Percentiles rank a stretch among this genome's conserved stretches.
phyloP scores from a whole-genome alignment of 352 stramenopile species.

The Pythium sp. region DNA sequence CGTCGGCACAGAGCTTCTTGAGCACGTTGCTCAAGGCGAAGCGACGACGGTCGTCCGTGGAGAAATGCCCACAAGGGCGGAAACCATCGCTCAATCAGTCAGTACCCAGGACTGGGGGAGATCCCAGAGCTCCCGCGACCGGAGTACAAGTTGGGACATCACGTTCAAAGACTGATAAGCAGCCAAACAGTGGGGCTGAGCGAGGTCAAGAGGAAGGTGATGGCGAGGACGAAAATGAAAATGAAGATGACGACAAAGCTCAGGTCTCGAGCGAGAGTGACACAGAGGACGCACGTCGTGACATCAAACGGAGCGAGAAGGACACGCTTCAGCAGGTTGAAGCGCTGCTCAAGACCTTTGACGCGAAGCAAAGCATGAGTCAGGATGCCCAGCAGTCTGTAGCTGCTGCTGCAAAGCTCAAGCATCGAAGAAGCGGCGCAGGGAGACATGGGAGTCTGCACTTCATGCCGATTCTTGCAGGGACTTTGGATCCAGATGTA shows the following conservation, averaged over 20 bases:
- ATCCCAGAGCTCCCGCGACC: not conserved
- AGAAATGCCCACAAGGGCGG: not conserved
- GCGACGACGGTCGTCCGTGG: constrained; percentile 1
- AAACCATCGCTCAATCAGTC: not conserved
- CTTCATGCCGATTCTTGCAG: not conserved
- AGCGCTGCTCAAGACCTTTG: constrained; percentile 31
- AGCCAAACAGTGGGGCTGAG: not conserved
- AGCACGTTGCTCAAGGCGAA: not conserved
- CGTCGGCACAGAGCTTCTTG: not conserved
- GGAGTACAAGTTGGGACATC: not conserved
- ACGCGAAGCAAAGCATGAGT: constrained; percentile 21
- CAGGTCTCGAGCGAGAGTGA: constrained; percentile 19
- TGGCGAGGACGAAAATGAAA: not conserved
- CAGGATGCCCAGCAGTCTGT: constrained; percentile 3
- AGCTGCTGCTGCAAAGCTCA: not conserved
- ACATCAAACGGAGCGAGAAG: constrained; percentile 44
- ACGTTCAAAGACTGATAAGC: not conserved
- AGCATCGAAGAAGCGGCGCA: not conserved
- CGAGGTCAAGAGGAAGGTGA: not conserved
- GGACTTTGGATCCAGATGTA: not conserved
- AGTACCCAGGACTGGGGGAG: not conserved
- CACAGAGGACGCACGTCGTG: constrained; percentile 20
- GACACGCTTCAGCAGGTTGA: constrained; percentile 52
- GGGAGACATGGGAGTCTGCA: constrained; percentile 1
- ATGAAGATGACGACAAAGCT: constrained; percentile 22